Conservation (phyloP, 306 rosid species). For the Carpinus fangiana region DNA sequence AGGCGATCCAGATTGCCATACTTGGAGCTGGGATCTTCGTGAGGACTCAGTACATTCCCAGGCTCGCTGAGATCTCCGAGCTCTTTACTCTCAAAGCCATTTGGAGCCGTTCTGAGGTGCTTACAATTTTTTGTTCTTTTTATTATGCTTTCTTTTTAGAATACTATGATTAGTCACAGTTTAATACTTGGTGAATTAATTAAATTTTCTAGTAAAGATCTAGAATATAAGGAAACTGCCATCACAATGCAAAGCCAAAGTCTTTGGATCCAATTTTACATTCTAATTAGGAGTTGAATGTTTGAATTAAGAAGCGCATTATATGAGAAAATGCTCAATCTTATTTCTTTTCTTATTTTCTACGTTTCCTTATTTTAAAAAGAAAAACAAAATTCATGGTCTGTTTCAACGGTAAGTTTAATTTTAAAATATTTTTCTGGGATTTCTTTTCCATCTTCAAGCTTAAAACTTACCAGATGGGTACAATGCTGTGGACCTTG, state of each 20-base stretch:
- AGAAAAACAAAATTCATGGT: neutral
- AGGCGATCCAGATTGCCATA: constrained; percentile 63
- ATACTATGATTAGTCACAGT: neutral
- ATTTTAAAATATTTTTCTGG: neutral
- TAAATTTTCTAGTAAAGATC: neutral
- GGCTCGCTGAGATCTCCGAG: constrained; percentile 76
- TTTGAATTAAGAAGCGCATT: neutral
- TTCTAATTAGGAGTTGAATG: neutral
- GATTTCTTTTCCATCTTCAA: neutral
- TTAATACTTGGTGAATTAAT: neutral
- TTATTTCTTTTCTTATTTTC: neutral
- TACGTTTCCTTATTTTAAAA: neutral
- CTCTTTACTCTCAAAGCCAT: constrained; percentile 69
- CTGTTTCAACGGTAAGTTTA: too few species aligned
- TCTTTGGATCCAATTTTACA: neutral
- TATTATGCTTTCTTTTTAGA: neutral
- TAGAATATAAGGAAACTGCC: neutral
- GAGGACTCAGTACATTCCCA: constrained; percentile 76
- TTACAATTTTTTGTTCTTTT: neutral
- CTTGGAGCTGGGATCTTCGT: constrained; percentile 90
- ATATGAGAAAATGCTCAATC: neutral
- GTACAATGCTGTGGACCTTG: neutral
- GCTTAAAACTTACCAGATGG: neutral
- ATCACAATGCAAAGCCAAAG: neutral
- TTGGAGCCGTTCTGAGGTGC: constrained; percentile 90